Conservation (phyloP, 345 rosid genomes). For the Rhodomyrtus tomentosa region DNA sequence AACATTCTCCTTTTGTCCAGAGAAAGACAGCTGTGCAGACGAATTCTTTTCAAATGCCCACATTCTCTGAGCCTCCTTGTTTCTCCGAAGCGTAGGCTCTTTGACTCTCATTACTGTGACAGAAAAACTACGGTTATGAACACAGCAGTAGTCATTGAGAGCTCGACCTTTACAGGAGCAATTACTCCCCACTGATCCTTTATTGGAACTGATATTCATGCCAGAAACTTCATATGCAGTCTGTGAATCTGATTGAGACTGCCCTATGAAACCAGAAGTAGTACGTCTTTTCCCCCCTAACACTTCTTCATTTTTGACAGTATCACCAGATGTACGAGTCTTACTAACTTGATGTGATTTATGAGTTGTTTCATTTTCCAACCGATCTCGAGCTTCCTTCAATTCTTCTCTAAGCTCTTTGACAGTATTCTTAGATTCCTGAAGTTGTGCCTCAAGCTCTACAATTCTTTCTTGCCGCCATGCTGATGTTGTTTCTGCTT, state of each 20-base stretch:
- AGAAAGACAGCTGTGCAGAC: constrained; percentile 19
- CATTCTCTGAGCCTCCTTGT: constrained; percentile 50
- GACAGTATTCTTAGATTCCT: constrained; percentile 82
- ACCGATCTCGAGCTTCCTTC: constrained; percentile 47
- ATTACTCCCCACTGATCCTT: constrained; percentile 13
- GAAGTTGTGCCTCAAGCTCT: constrained; percentile 84
- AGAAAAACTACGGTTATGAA: constrained; percentile 49
- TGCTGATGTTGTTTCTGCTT: constrained; percentile 44
- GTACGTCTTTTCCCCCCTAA: constrained; percentile 14
- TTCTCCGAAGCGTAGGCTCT: constrained; percentile 39
- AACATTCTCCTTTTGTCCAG: constrained; percentile 13
- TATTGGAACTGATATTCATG: constrained; percentile 7
- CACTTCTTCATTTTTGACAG: constrained; percentile 3
- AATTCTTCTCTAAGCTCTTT: constrained; percentile 75
- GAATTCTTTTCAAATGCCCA: constrained; percentile 38
- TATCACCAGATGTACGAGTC: constrained; percentile 3
- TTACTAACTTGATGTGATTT: constrained; percentile 9
- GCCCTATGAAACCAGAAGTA: background rate
- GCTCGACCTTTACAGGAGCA: constrained; percentile 7
- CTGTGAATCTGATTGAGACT: constrained; percentile 21
- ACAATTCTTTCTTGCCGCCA: constrained; percentile 52
- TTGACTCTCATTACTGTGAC: constrained; percentile 53
- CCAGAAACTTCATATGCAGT: constrained; percentile 16
- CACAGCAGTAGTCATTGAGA: background rate
- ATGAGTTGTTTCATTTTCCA: constrained; percentile 26